These are phyloP conservation scores for Creolimax fragrantissima DNA, from an alignment of 78 protist genomes.

Conservation along the genomic window DNA sequence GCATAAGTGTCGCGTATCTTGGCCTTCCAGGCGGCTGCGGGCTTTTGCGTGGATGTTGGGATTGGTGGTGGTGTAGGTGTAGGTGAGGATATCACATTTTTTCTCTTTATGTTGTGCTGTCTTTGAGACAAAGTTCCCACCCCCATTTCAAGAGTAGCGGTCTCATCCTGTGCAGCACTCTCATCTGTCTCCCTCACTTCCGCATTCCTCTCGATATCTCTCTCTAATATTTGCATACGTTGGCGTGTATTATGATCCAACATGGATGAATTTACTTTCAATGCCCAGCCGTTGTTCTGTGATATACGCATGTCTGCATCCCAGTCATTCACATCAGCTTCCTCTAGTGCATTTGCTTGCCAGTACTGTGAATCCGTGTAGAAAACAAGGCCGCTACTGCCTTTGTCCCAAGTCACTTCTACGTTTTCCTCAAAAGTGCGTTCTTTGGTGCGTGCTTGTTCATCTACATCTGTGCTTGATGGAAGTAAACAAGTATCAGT, in stretches of 20 bases:
- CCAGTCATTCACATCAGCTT: neutral
- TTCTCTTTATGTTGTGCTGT: no score
- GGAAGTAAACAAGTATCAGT: no score
- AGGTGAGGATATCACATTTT: no score
- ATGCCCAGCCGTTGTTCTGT: neutral
- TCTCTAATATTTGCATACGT: neutral
- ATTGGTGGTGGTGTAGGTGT: no score
- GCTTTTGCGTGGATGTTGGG: no score
- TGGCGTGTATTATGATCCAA: neutral
- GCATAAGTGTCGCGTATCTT: neutral
- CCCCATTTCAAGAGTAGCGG: no score
- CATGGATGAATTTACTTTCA: neutral
- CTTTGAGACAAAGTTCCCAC: no score
- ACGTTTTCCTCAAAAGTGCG: neutral
- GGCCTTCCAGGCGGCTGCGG: no score
- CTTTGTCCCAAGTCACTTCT: neutral
- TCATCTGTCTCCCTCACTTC: no score
- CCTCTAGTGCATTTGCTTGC: neutral
- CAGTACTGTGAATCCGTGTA: neutral
- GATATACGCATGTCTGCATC: neutral
- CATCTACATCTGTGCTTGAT: neutral
- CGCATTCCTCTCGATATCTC: neutral
- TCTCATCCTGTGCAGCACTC: no score
- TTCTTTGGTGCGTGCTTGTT: neutral
- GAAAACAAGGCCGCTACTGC: neutral